These are phyloP conservation scores for Typha latifolia DNA, from an alignment of 176 grass and related monocot genomes.

Conservation along the genomic window DNA sequence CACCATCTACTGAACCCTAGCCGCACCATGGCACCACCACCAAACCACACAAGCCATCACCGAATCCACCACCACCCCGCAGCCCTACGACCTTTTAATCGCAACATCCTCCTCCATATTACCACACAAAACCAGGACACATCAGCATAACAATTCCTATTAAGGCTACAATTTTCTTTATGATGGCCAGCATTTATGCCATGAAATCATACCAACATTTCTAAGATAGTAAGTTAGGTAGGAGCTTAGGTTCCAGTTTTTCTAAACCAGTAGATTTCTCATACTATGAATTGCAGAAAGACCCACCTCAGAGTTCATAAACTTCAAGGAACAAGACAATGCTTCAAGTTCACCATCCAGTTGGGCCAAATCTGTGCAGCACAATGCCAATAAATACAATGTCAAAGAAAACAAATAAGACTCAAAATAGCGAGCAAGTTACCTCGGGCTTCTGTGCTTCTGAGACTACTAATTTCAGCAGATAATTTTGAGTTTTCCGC, in stretches of 20 bases:
- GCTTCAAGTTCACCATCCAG: conserved; percentile 53
- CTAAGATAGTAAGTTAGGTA: neutral
- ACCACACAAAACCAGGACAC: too few relatives aligned
- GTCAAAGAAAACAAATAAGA: neutral
- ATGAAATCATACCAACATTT: neutral
- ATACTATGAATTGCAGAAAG: conserved; percentile 8
- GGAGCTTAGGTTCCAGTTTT: neutral
- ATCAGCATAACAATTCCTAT: too few relatives aligned
- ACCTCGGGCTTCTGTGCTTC: conserved; percentile 30
- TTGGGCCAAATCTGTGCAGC: conserved; percentile 38
- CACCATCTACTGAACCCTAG: too few relatives aligned
- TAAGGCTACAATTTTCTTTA: too few relatives aligned
- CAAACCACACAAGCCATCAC: too few relatives aligned
- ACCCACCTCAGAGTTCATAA: conserved; percentile 40
- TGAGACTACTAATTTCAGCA: conserved; percentile 36
- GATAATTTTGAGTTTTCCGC: conserved; percentile 34
- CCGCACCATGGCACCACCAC: too few relatives aligned
- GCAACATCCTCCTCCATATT: too few relatives aligned
- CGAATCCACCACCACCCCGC: too few relatives aligned
- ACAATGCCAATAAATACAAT: neutral
- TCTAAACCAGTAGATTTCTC: conserved; percentile 4
- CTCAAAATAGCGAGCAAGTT: neutral
- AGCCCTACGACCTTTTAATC: too few relatives aligned
- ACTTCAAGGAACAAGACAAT: conserved; percentile 35
- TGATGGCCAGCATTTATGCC: neutral